Conservation (phyloP, 441 rosid genomes). For the Jatropha podagrica region DNA sequence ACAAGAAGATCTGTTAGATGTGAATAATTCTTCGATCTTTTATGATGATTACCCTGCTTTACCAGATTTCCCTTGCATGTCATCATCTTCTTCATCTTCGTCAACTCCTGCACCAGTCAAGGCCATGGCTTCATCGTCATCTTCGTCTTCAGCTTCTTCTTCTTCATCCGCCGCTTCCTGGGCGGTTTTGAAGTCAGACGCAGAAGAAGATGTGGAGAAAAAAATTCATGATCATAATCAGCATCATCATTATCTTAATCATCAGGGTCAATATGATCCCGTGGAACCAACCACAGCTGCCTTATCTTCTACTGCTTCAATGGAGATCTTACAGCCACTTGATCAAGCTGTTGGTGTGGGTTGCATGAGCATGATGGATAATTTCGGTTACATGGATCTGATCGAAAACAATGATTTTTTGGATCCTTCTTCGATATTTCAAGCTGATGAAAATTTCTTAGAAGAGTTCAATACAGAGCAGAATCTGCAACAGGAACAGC, state of each 20-base stretch:
- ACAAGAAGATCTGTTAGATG: constrained; percentile 50
- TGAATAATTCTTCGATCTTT: constrained; percentile 55
- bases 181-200: constrained; percentile 65
- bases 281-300: constrained; percentile 38
- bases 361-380: constrained; percentile 69
- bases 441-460: constrained; percentile 33
- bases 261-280: constrained; percentile 26
- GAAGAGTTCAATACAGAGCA: constrained; percentile 29
- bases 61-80: constrained; percentile 94
- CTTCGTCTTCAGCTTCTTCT: constrained; percentile 66
- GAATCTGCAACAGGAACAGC: constrained; percentile 14
- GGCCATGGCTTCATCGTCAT: constrained; percentile 47
- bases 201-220: constrained; percentile 42
- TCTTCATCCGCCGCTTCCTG: constrained; percentile 74
- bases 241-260: not conserved
- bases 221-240: constrained; percentile 1
- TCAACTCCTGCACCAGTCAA: constrained; percentile 71
- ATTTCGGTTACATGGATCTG: constrained; percentile 75
- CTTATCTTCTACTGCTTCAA: constrained; percentile 70
- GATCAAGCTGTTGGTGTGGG: constrained; percentile 44
- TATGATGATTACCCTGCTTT: constrained; percentile 71
- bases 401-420: constrained; percentile 70
- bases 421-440: constrained; percentile 66
- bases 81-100: constrained; percentile 83
- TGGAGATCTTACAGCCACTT: constrained; percentile 48